Conservation (phyloP, 352 stramenopile species). For the Pythium volutum region DNA sequence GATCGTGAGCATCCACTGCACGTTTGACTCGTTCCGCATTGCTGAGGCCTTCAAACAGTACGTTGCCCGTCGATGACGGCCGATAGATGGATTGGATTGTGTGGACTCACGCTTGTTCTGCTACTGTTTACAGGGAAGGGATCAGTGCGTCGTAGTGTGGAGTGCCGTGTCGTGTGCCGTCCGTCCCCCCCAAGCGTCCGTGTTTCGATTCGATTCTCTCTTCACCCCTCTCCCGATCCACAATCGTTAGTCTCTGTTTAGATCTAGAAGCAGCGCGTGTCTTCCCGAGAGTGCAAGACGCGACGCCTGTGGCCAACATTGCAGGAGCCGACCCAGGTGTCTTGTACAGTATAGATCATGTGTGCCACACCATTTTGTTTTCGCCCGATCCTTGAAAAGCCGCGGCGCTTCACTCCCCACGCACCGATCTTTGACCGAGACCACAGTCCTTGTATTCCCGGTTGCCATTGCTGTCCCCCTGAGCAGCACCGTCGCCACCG, state of each 20-base stretch:
- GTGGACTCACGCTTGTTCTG: slow-evolving; percentile 18
- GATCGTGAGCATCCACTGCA: slow-evolving; percentile 86
- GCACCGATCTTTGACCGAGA: not conserved
- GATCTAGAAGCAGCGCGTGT: slow-evolving; percentile 23
- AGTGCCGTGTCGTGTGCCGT: slow-evolving; percentile 1
- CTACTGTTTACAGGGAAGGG: slow-evolving; percentile 43
- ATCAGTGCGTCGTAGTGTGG: slow-evolving; percentile 66
- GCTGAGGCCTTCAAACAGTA: slow-evolving; percentile 85
- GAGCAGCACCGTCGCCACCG: not conserved
- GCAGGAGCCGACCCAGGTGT: slow-evolving; percentile 20
- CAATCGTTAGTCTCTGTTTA: slow-evolving; percentile 14
- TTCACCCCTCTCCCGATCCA: not conserved
- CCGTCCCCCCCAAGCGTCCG: not conserved
- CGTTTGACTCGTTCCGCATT: slow-evolving; percentile 84
- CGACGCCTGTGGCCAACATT: slow-evolving; percentile 11
- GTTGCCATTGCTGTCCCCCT: not conserved
- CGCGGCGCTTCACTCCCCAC: slow-evolving; percentile 18
- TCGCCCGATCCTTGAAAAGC: slow-evolving; percentile 17
- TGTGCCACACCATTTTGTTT: slow-evolving; percentile 15
- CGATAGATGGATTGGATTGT: slow-evolving; percentile 9
- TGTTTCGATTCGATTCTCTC: not conserved
- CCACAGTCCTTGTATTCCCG: not conserved
- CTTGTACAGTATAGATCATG: slow-evolving; percentile 34
- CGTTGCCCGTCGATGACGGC: slow-evolving; percentile 23
- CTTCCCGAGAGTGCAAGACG: not conserved